Evolutionary conservation across 2,329 filamentous ascomycete genomes (phyloP).

Genomic region (Aspergillus tamarii): DNA sequence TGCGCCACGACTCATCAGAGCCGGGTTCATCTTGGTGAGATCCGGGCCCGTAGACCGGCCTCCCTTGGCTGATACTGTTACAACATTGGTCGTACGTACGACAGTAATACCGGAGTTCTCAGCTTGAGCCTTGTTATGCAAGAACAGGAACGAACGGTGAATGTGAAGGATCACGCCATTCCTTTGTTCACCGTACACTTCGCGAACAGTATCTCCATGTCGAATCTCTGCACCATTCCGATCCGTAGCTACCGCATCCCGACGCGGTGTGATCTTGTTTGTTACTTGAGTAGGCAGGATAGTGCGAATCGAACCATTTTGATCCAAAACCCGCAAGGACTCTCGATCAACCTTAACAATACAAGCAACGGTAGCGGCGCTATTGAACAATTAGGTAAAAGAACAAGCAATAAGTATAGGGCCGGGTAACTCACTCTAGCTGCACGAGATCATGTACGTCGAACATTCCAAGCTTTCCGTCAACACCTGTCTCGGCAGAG

Average conservation of each 20-base stretch:
- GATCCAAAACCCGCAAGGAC: conserved; percentile 85
- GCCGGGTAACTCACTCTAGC: conserved; percentile 66
- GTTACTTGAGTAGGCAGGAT: conserved; percentile 89
- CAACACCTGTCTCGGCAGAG: conserved; percentile 86
- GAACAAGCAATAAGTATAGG: background rate
- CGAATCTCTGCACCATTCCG: conserved; percentile 91
- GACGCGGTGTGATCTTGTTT: conserved; percentile 81
- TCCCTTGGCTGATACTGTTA: conserved; percentile 91
- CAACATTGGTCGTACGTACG: conserved; percentile 79
- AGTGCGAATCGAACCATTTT: conserved; percentile 80
- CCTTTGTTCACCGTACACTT: conserved; percentile 81
- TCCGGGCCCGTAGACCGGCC: conserved; percentile 78
- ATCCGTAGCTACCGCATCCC: conserved; percentile 86
- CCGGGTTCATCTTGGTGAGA: conserved; percentile 89
- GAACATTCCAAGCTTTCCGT: conserved; percentile 81
- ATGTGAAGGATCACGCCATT: conserved; percentile 92
- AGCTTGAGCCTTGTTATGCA: conserved; percentile 79
- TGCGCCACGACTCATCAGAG: conserved; percentile 70
- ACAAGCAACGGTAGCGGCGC: conserved; percentile 84
- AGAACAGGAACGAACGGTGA: conserved; percentile 87
- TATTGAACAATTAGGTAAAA: conserved; percentile 38
- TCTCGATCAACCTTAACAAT: conserved; percentile 95
- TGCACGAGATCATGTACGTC: conserved; percentile 93
- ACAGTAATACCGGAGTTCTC: conserved; percentile 93
- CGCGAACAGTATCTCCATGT: conserved; percentile 87